Evolutionary conservation across 139 green algal genomes (phyloP).

Genomic region (Chlorella sp.): DNA sequence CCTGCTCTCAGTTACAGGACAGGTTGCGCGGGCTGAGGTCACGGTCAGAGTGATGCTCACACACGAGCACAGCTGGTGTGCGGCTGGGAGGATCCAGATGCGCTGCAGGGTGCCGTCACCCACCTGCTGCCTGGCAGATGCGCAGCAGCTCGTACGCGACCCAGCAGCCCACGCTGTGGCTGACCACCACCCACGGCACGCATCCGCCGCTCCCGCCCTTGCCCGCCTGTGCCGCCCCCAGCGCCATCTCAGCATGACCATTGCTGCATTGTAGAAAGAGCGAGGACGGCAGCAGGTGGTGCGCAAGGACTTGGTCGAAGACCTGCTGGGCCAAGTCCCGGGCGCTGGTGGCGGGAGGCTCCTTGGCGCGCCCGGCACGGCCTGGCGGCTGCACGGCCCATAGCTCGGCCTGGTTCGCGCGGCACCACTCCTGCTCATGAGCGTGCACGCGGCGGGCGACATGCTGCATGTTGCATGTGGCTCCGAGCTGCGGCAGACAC

Average conservation of each 20-base stretch:
- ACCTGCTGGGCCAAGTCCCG: slow-evolving; percentile 40
- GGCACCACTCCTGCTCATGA: slow-evolving; percentile 62
- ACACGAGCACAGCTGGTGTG: neutral
- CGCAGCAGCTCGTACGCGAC: slow-evolving; percentile 68
- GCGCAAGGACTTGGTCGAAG: neutral
- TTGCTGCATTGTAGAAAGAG: too few species aligned
- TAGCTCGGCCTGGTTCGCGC: slow-evolving; percentile 36
- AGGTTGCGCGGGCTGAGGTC: neutral
- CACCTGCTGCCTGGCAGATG: neutral
- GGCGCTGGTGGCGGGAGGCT: slow-evolving; percentile 32
- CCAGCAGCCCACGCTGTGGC: slow-evolving; percentile 77
- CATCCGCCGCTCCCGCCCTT: neutral
- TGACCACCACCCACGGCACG: slow-evolving; percentile 31
- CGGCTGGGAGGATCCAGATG: neutral
- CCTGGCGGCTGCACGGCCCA: slow-evolving; percentile 74
- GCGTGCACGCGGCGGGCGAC: neutral
- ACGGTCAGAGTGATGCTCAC: neutral
- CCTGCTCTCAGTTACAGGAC: too few species aligned
- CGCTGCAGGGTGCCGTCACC: neutral
- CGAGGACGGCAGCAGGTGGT: too few species aligned
- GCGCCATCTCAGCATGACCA: neutral
- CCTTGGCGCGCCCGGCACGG: slow-evolving; percentile 35
- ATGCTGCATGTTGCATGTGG: too few species aligned
- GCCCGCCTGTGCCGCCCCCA: neutral
- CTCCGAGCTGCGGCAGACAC: too few species aligned